Evolutionary conservation across 176 grass and related monocot species (phyloP).

Genomic region (Thinopyrum elongatum): DNA sequence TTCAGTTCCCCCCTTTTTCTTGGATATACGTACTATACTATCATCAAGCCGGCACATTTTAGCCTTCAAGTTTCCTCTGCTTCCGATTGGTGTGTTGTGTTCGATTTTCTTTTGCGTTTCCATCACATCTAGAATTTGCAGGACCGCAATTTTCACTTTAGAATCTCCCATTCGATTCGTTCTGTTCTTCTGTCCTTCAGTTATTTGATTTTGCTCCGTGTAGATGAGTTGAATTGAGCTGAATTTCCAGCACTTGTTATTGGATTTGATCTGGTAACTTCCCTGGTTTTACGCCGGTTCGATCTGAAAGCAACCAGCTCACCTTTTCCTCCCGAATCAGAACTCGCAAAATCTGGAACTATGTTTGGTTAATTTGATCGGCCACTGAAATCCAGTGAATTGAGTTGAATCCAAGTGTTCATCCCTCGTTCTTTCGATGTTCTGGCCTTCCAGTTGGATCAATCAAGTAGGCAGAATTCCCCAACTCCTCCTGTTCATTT

Average conservation of each 20-base stretch:
- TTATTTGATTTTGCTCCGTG: not conserved
- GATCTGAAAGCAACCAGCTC: conserved; percentile 20
- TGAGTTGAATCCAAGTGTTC: not conserved
- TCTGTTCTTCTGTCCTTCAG: not conserved
- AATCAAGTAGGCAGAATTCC: not conserved
- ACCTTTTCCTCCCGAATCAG: not conserved
- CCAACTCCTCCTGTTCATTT: not conserved
- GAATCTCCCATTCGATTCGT: not conserved
- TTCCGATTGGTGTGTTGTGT: not conserved
- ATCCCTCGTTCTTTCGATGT: not conserved
- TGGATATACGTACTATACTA: not conserved
- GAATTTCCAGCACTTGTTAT: not conserved
- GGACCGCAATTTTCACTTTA: not conserved
- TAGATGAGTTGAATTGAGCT: conserved; percentile 14
- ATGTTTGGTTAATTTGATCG: conserved; percentile 6
- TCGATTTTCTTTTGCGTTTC: not conserved
- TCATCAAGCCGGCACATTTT: conserved; percentile 22
- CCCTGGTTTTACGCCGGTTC: not conserved
- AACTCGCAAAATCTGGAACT: not conserved
- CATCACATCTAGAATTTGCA: not conserved
- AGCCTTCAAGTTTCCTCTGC: not conserved
- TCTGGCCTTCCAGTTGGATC: not conserved
- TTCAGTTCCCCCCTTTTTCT: not conserved
- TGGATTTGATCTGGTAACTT: conserved; percentile 8
- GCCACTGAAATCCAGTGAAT: not conserved